Evolutionary conservation across 768 basidiomycete species (phyloP).

Genomic region (Suillus paluster): DNA sequence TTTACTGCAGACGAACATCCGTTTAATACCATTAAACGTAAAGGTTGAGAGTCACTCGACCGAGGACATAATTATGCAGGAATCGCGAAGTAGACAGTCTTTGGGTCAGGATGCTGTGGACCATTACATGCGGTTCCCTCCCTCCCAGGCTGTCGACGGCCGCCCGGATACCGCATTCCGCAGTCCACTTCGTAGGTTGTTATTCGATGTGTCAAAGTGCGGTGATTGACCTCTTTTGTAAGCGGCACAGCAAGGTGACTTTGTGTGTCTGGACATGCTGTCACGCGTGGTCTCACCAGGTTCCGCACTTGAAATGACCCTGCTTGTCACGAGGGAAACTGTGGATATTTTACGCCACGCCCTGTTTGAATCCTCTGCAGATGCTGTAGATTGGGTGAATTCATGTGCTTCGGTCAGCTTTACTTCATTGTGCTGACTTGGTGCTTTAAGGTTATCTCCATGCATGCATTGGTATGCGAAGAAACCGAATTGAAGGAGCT

Average conservation of each 20-base stretch:
- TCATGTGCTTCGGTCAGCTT: not conserved
- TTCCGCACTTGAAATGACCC: slow-evolving; percentile 35
- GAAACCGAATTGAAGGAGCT: not conserved
- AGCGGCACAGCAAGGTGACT: slow-evolving; percentile 40
- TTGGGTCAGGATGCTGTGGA: slow-evolving; percentile 39
- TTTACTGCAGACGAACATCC: slow-evolving; percentile 57
- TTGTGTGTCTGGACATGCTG: slow-evolving; percentile 43
- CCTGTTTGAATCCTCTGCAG: slow-evolving; percentile 33
- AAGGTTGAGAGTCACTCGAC: slow-evolving; percentile 29
- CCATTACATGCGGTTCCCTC: slow-evolving; percentile 49
- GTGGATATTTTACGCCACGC: slow-evolving; percentile 35
- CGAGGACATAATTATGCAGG: slow-evolving; percentile 47
- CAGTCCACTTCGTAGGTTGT: slow-evolving; percentile 49
- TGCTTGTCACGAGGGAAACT: slow-evolving; percentile 41
- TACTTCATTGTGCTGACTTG: not conserved
- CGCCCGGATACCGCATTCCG: slow-evolving; percentile 52
- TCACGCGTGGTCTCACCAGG: slow-evolving; percentile 24
- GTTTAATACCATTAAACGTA: slow-evolving; percentile 41
- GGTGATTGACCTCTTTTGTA: slow-evolving; percentile 21
- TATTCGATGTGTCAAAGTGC: slow-evolving; percentile 1
- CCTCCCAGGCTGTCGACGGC: slow-evolving; percentile 62
- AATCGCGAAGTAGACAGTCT: slow-evolving; percentile 35
- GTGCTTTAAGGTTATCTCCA: not conserved
- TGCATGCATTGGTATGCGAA: not conserved
- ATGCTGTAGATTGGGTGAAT: slow-evolving; percentile 39